phyloP scores from a whole-genome alignment of 805 yeast species.

The Kazachstania martiniae region DNA sequence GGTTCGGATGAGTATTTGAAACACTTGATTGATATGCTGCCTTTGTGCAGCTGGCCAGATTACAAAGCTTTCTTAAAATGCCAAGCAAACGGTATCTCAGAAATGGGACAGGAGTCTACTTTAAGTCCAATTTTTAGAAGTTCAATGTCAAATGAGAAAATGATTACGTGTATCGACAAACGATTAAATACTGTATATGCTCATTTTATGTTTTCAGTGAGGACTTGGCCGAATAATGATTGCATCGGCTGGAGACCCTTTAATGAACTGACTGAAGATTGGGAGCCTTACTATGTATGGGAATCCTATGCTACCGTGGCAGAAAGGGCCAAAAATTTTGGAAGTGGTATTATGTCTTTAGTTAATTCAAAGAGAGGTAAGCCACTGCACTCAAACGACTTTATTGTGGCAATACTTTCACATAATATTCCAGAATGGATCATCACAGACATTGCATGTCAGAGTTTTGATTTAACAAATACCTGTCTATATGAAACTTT shows the following conservation, averaged over 20 bases:
- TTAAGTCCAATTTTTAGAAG: constrained; percentile 45
- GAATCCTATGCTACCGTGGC: constrained; percentile 35
- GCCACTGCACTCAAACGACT: constrained; percentile 27
- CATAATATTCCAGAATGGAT: constrained; percentile 60
- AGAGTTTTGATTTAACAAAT: constrained; percentile 42
- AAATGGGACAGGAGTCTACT: not conserved
- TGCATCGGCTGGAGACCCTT: constrained; percentile 38
- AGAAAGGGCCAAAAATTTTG: constrained; percentile 36
- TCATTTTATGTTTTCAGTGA: constrained; percentile 34
- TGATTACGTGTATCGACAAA: constrained; percentile 34
- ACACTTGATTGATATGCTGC: constrained; percentile 14
- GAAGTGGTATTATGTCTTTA: constrained; percentile 42
- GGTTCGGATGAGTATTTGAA: constrained; percentile 22
- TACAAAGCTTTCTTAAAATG: constrained; percentile 16
- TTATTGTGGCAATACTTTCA: constrained; percentile 46
- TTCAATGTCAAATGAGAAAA: constrained; percentile 24
- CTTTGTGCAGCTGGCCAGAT: constrained; percentile 17
- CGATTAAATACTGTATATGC: constrained; percentile 35
- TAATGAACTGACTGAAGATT: constrained; percentile 27
- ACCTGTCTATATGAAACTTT: constrained; percentile 48
- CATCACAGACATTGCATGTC: constrained; percentile 57
- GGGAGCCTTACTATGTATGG: constrained; percentile 34
- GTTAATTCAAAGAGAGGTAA: constrained; percentile 30
- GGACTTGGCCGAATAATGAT: constrained; percentile 28
- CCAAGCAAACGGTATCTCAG: constrained; percentile 27